phyloP scores from a whole-genome alignment of 306 rosid species.

The Lupinus albus region DNA sequence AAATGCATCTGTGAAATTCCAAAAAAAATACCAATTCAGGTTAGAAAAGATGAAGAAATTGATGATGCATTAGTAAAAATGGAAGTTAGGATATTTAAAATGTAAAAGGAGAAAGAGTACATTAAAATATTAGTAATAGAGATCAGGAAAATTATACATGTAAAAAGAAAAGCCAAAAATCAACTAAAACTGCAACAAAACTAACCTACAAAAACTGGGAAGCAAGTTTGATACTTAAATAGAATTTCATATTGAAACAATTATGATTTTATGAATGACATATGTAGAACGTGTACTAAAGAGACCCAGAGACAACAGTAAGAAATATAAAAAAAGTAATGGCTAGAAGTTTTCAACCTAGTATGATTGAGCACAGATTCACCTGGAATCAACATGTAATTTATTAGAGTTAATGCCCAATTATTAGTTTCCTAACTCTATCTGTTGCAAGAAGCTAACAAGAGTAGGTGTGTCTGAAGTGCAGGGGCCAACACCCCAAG shows the following conservation, averaged over 20 bases:
- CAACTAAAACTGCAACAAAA: constrained; percentile 21
- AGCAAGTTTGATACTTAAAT: background rate
- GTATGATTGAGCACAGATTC: constrained; percentile 12
- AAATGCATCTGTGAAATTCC: constrained; percentile 75
- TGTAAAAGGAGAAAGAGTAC: background rate
- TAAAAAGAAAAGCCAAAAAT: background rate
- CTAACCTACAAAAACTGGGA: background rate
- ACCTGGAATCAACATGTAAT: background rate
- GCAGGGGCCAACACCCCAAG: background rate
- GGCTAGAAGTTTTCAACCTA: background rate
- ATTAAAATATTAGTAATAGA: background rate
- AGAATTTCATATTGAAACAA: constrained; percentile 3
- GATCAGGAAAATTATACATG: constrained; percentile 15
- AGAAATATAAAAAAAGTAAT: background rate
- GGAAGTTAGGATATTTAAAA: constrained; percentile 12
- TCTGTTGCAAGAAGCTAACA: background rate
- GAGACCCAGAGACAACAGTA: constrained; percentile 1
- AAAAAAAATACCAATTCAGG: constrained; percentile 28
- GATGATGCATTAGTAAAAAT: constrained; percentile 2
- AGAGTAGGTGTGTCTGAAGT: background rate
- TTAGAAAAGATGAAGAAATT: constrained; percentile 31
- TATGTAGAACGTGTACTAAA: background rate
- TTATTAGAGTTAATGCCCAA: background rate
- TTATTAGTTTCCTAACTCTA: background rate
- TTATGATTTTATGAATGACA: constrained; percentile 20